Evolutionary conservation across 345 rosid species (phyloP).

Genomic region (Gossypium longicalyx): DNA sequence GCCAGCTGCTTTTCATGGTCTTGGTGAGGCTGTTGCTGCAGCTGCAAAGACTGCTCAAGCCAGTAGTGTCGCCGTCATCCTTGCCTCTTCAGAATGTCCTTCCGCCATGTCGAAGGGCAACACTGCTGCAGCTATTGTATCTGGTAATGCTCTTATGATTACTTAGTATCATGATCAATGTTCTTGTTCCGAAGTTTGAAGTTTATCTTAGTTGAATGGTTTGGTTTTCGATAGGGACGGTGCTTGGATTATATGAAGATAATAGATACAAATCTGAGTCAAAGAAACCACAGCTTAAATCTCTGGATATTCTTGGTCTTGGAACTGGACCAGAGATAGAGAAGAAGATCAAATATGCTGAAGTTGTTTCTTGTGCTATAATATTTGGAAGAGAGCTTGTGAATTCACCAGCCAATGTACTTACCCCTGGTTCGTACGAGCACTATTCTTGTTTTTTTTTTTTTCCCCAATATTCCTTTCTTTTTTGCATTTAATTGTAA

Average conservation of each 20-base stretch:
- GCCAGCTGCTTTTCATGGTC: slow-evolving; percentile 38
- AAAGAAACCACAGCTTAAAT: slow-evolving; percentile 59
- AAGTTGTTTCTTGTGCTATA: slow-evolving; percentile 65
- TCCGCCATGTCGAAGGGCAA: slow-evolving; percentile 50
- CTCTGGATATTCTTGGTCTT: slow-evolving; percentile 78
- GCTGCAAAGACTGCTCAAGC: slow-evolving; percentile 74
- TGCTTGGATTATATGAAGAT: slow-evolving; percentile 77
- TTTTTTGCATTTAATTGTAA: not conserved
- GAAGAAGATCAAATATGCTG: slow-evolving; percentile 81
- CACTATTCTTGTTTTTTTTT: not conserved
- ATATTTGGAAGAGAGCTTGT: slow-evolving; percentile 82
- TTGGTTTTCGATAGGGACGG: slow-evolving; percentile 44
- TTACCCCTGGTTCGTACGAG: slow-evolving; percentile 65
- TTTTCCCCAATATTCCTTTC: not conserved
- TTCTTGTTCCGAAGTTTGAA: not conserved
- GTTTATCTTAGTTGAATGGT: slow-evolving; percentile 9
- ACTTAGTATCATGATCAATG: not conserved
- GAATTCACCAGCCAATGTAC: slow-evolving; percentile 94
- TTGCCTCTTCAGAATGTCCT: slow-evolving; percentile 55
- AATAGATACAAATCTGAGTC: slow-evolving; percentile 73
- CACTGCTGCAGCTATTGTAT: slow-evolving; percentile 71
- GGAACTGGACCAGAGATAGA: slow-evolving; percentile 74
- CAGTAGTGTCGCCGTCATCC: slow-evolving; percentile 43
- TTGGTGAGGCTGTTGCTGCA: slow-evolving; percentile 78
- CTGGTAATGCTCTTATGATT: slow-evolving; percentile 39